A percentile compares a stretch with the other conserved stretches of the same genome.
Evolutionary conservation across 371 early-diverging fungal genomes (phyloP).

Genomic region (Mucor saturninus): DNA sequence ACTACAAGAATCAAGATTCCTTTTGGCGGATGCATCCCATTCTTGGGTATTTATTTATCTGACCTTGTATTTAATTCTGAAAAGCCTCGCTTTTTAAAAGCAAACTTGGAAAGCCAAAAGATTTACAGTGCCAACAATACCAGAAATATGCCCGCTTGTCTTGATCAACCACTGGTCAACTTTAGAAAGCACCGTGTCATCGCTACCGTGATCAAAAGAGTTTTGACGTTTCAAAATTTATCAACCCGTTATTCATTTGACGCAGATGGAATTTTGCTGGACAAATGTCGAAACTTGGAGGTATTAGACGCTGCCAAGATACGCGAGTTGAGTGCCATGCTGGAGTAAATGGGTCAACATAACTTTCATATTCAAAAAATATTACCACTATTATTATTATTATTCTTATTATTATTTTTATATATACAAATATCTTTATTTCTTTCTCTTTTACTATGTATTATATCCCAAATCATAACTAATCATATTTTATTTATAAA

Average conservation of each 20-base stretch:
- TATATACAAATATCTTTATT: neutral
- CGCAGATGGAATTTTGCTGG: conserved; percentile 46
- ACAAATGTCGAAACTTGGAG: conserved; percentile 39
- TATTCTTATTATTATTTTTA: neutral
- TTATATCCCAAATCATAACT: too few relatives aligned
- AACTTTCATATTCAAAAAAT: neutral
- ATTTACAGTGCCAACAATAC: conserved; percentile 33
- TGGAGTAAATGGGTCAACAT: conserved; percentile 10
- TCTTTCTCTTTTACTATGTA: too few relatives aligned
- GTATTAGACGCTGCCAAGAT: conserved; percentile 41
- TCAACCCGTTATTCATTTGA: conserved; percentile 64
- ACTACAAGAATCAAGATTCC: conserved; percentile 42
- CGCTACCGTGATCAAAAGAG: conserved; percentile 67
- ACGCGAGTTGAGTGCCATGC: conserved; percentile 40
- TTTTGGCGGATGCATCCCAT: conserved; percentile 66
- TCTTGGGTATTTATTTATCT: conserved; percentile 69
- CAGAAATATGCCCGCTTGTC: conserved; percentile 19
- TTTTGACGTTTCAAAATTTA: conserved; percentile 64
- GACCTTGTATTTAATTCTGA: conserved; percentile 72
- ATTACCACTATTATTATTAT: neutral
- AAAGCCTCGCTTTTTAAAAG: conserved; percentile 57
- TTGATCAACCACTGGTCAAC: conserved; percentile 62
- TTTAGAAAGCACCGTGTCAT: conserved; percentile 68
- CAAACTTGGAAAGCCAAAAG: conserved; percentile 32
- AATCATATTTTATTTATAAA: too few relatives aligned